Evolutionary conservation across 495 filamentous ascomycete species (phyloP), one percentile per base, ranked within the genome.

Genomic region (Jackrogersella multiformis): DNA sequence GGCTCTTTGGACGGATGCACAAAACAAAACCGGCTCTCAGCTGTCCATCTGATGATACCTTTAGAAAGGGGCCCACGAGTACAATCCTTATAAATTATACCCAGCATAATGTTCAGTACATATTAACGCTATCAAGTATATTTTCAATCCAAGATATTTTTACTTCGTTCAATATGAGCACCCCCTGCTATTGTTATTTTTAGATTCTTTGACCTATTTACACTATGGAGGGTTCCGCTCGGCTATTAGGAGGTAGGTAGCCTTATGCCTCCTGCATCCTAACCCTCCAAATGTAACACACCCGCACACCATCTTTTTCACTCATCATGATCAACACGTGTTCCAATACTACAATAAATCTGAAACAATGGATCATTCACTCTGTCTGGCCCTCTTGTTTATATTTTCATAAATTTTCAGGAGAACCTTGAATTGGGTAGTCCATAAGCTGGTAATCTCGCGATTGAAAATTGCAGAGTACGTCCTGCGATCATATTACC

Each of bases 31-130:
- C 15, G 32, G 49, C 45, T 23, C 48, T 39, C 6, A 32, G 8
- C 38, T 30, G 15, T 24, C 38, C 49, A 21, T 49, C 16, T 46
- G 49, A 55, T 39, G 56, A 41, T 56, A 49, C 41, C 51, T 41
- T 48, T 56, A 64, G 52, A 62, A 56, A 42, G 16, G 41, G 35
- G 18, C 30, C 21, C 3, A 23, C 8, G 41, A 53, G 26, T 26
- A 61, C 58, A 63, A 54, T 56, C 60, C 51, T 63, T 55, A 56
- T 38, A 18, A 44, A 42, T 38, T 56, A 64, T 56, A 64, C 60
- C 60, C 60, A 34, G 60, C 35, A 28, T 39, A 46, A 58, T 34
- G 24, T 45, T 35, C 5, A 16, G 49, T 64, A 64, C 13, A 48
- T 64, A 62, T 41, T 10, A 28, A 39, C 52, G 35, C 23, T 23